Base-by-base conservation (phyloP, 805 yeast species). In the Wickerhamomyces pijperi region DNA sequence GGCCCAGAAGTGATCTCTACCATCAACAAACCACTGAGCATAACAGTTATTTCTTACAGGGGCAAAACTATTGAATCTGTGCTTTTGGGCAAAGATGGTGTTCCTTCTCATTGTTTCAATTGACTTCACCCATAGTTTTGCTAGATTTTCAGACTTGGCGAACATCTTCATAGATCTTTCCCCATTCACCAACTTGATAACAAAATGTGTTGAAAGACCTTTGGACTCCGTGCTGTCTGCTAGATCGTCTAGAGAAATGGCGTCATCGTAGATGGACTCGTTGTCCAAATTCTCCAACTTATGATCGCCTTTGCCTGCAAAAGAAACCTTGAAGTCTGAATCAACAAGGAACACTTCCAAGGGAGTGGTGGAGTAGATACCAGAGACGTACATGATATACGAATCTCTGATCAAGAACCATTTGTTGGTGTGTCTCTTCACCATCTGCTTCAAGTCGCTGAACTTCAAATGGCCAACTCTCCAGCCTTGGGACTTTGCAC, bases 11-110 rank as follows among this genome's bases (percentile, higher is more conserved):
- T 92, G 84, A 59, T 92, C 99, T 52, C 99, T 70, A 4, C 82
- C 95, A 60, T 92, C 99, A 4, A 92, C 97, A 63, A 92, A 79
- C 92, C 95, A 90, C 56, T 92, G 96, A 12, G 96, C 95, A 62
- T 75, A 83, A 42, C 85, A 84, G 47, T 86, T 76, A 18, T 76
- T 59, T 47, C 99, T 66, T 1, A 90, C 76, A 0, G 99, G 99
- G 0, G 97, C 96, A 71, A 84, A 94, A 39, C 95, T 83, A 6
- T 68, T 77, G 60, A 94, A 94, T 43, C 98, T 65, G 45, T 92
- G 74, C 4, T 61, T 61, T 42, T 73, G 68, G 0, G 86, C 63
- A 96, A 97, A 92, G 2, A 71, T 60, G 0, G 92, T 72, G 36
- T 69, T 67, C 32, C 68, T 66, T 33, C 71, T 69, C 94, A 88